Conservation (phyloP, 441 rosid genomes). For the Isatis lusitanica region DNA sequence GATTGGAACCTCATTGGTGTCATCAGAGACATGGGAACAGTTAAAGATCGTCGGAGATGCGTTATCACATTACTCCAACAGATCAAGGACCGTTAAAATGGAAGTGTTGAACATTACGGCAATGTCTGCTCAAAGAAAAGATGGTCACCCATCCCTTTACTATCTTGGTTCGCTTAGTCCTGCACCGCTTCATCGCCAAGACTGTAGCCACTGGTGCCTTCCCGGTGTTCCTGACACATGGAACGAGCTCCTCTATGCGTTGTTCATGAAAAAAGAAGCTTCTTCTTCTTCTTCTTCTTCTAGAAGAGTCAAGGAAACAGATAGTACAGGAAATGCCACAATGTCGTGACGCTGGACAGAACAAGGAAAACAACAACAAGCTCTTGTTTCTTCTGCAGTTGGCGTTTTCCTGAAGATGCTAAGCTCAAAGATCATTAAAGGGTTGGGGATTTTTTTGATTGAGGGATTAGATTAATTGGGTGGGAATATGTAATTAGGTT, state of each 20-base stretch:
- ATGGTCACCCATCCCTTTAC: conserved; percentile 73
- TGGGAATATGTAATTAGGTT: conserved; percentile 30
- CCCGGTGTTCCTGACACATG: conserved; percentile 82
- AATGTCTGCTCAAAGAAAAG: conserved; percentile 64
- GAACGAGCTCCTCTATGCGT: conserved; percentile 71
- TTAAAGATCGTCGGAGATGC: conserved; percentile 43
- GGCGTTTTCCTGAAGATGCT: conserved; percentile 12
- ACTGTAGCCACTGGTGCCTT: conserved; percentile 90
- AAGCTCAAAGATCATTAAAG: conserved; percentile 7
- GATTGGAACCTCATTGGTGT: conserved; percentile 42
- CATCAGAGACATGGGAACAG: conserved; percentile 47
- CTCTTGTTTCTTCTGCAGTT: conserved; percentile 1
- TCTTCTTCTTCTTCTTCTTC: conserved; percentile 15
- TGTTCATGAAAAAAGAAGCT: conserved; percentile 48
- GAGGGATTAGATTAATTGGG: conserved; percentile 23
- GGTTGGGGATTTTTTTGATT: conserved; percentile 28
- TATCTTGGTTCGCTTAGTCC: conserved; percentile 48
- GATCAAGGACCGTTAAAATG: conserved; percentile 17
- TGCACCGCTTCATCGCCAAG: conserved; percentile 60
- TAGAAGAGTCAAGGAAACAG: neutral
- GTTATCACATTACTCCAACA: conserved; percentile 39
- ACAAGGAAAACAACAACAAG: conserved; percentile 6
- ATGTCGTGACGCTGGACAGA: conserved; percentile 19
- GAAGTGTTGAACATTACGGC: conserved; percentile 54
- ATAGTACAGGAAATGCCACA: conserved; percentile 28